phyloP scores from a whole-genome alignment of 148 eudicot species.

The Simmondsia chinensis region DNA sequence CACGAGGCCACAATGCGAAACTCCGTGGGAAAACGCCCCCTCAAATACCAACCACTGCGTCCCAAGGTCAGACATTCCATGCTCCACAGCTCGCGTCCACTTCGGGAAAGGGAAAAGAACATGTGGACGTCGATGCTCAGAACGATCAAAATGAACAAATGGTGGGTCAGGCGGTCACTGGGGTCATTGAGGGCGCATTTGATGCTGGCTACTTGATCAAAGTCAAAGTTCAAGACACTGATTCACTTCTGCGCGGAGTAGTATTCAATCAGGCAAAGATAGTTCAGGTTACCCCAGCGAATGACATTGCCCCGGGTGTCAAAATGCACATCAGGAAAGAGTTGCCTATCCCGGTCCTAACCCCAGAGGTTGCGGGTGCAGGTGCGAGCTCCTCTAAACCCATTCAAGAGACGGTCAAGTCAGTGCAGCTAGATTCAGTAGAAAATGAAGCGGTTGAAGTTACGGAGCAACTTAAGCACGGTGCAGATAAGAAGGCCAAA shows the following conservation, averaged over 20 bases:
- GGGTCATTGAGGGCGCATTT: slow-evolving; percentile 35
- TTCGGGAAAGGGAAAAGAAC: slow-evolving; percentile 11
- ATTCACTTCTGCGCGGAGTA: slow-evolving; percentile 24
- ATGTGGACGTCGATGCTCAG: slow-evolving; percentile 5
- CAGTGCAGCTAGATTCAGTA: too few species aligned
- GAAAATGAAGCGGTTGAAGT: too few species aligned
- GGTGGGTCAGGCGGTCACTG: slow-evolving; percentile 40
- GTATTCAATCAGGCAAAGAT: slow-evolving; percentile 33
- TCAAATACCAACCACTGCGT: background rate
- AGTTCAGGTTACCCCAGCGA: slow-evolving; percentile 31
- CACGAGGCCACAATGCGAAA: slow-evolving; percentile 8
- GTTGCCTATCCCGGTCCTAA: slow-evolving; percentile 16
- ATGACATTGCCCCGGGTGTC: slow-evolving; percentile 39
- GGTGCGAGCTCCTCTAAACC: too few species aligned
- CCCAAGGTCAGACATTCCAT: slow-evolving; percentile 7
- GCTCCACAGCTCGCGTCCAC: background rate
- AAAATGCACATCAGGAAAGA: slow-evolving; percentile 28
- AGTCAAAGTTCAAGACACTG: slow-evolving; percentile 20
- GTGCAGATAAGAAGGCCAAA: too few species aligned
- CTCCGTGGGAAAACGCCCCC: background rate
- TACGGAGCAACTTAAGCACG: too few species aligned
- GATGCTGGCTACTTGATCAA: slow-evolving; percentile 46
- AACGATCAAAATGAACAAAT: slow-evolving; percentile 13
- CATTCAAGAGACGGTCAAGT: too few species aligned
- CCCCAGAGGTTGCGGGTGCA: slow-evolving; percentile 1